Conservation (phyloP, 2,329 filamentous ascomycete species). For the Neofusicoccum laricinum region DNA sequence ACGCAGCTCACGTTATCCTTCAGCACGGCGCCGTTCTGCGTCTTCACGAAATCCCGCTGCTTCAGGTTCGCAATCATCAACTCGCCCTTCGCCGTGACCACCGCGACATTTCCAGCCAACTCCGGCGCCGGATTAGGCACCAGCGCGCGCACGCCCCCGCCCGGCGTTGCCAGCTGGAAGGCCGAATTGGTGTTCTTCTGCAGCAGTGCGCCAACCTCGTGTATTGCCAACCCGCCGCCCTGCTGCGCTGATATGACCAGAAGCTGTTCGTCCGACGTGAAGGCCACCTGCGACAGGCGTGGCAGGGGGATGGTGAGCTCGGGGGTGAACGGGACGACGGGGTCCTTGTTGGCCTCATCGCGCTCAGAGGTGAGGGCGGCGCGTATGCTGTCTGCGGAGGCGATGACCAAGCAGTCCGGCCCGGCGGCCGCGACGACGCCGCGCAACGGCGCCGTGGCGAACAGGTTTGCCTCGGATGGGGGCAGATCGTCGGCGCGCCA, state of each 20-base stretch:
- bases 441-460: conserved; percentile 76
- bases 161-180: conserved; percentile 75
- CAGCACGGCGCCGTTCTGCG: conserved; percentile 60
- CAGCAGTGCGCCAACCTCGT: conserved; percentile 68
- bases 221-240: conserved; percentile 79
- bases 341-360: conserved; percentile 54
- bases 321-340: conserved; percentile 69
- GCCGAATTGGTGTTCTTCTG: conserved; percentile 65
- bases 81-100: conserved; percentile 77
- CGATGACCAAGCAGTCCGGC: conserved; percentile 87
- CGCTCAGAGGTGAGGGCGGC: conserved; percentile 82
- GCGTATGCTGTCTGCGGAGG: conserved; percentile 82
- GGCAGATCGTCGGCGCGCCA: conserved; percentile 73
- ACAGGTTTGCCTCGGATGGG: conserved; percentile 72
- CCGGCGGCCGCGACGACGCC: conserved; percentile 80
- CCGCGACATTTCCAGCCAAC: conserved; percentile 71
- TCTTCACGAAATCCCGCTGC: conserved; percentile 57
- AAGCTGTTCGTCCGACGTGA: conserved; percentile 84
- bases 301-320: conserved; percentile 71
- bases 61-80: conserved; percentile 81
- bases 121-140: conserved; percentile 76
- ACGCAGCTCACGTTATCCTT: conserved; percentile 76
- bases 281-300: conserved; percentile 82
- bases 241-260: conserved; percentile 79
- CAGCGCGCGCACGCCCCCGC: conserved; percentile 69